Conservation (phyloP, 202 grass and related monocot genomes). For the Zoysia matrella region DNA sequence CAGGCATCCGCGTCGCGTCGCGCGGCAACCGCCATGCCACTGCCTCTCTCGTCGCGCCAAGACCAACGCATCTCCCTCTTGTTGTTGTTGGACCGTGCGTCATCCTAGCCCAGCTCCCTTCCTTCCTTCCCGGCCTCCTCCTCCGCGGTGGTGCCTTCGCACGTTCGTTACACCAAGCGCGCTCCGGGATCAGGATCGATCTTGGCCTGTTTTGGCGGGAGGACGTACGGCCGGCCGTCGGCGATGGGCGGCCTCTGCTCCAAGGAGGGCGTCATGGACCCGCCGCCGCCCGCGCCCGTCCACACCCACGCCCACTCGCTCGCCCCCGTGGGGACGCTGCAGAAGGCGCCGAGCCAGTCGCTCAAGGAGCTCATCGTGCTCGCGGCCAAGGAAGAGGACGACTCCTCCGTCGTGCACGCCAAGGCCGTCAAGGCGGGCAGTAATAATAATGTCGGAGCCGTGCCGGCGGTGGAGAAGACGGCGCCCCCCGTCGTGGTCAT, state of each 20-base stretch:
- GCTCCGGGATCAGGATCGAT: background rate
- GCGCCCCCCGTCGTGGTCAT: constrained; percentile 28
- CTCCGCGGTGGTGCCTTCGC: background rate
- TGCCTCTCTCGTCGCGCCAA: background rate
- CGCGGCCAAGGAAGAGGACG: constrained; percentile 56
- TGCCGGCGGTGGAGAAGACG: constrained; percentile 17
- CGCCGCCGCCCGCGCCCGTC: background rate
- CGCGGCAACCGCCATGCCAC: constrained; percentile 31
- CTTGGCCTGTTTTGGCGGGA: background rate
- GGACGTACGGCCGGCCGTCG: background rate
- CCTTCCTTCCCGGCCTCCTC: background rate
- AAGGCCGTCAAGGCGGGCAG: constrained; percentile 14
- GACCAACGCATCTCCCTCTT: background rate
- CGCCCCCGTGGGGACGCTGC: constrained; percentile 11
- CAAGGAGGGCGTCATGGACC: constrained; percentile 47
- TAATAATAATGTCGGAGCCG: background rate
- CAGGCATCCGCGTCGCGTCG: background rate
- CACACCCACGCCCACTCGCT: background rate
- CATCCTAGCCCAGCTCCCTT: background rate
- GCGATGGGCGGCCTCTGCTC: constrained; percentile 74
- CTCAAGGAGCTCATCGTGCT: constrained; percentile 64
- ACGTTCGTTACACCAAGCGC: background rate
- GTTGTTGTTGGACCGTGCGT: background rate
- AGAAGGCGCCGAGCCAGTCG: constrained; percentile 53
- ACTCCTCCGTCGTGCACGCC: constrained; percentile 28